Conservation (phyloP, 495 filamentous ascomycete genomes). For the Podospora sp. region DNA sequence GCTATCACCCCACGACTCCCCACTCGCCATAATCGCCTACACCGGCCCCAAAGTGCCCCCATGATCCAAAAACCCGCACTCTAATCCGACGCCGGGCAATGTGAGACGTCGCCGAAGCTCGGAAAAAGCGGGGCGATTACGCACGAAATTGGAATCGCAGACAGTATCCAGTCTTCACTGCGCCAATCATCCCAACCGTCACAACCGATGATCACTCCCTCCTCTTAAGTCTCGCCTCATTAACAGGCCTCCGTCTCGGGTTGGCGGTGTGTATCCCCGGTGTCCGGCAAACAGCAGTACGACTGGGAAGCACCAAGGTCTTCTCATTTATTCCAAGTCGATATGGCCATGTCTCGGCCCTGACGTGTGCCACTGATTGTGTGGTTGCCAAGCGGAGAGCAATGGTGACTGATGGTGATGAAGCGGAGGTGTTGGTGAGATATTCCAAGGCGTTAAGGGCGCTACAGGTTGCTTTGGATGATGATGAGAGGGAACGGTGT, state of each 20-base stretch:
- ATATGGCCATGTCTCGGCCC: conserved; percentile 35
- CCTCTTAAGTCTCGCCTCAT: conserved; percentile 34
- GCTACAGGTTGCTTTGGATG: conserved; percentile 38
- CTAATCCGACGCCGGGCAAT: conserved; percentile 45
- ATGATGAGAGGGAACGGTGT: conserved; percentile 26
- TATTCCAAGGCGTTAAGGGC: conserved; percentile 40
- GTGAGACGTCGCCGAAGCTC: conserved; percentile 36
- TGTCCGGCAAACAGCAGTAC: conserved; percentile 21
- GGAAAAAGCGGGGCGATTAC: conserved; percentile 32
- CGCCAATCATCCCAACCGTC: background rate
- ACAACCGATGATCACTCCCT: conserved; percentile 12
- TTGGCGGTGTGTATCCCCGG: conserved; percentile 27
- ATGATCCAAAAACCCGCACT: conserved; percentile 28
- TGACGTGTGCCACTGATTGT: conserved; percentile 38
- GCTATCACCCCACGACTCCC: background rate
- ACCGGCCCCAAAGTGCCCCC: conserved; percentile 29
- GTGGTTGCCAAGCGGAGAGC: conserved; percentile 37
- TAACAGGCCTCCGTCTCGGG: conserved; percentile 32
- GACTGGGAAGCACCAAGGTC: conserved; percentile 34
- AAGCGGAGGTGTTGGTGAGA: conserved; percentile 26
- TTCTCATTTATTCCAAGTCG: conserved; percentile 37
- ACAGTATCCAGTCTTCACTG: conserved; percentile 31
- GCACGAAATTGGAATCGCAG: conserved; percentile 34
- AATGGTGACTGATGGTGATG: conserved; percentile 24
- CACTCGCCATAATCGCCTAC: conserved; percentile 32